These are phyloP conservation scores for Leptographium flavum DNA, from an alignment of 2,329 filamentous ascomycete genomes.

Conservation along the genomic window DNA sequence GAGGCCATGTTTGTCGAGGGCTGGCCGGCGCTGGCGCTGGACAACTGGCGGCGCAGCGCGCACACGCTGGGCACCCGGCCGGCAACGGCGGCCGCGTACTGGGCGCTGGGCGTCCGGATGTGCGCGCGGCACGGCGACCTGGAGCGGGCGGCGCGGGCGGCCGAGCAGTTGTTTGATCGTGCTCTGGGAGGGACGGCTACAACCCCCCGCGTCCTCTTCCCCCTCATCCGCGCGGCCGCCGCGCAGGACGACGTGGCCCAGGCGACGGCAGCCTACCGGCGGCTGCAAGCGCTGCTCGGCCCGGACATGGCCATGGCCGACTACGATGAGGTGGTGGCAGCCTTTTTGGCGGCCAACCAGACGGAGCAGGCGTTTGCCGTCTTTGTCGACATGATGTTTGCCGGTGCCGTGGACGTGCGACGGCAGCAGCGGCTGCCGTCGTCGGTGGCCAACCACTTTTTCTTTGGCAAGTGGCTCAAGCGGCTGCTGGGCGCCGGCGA, in stretches of 20 bases:
- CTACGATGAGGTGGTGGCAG: slow-evolving; percentile 60
- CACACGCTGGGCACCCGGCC: slow-evolving; percentile 33
- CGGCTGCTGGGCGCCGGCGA: slow-evolving; percentile 61
- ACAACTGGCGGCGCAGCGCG: slow-evolving; percentile 47
- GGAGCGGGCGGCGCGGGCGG: slow-evolving; percentile 42
- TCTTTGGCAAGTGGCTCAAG: slow-evolving; percentile 82
- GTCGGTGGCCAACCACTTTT: slow-evolving; percentile 62
- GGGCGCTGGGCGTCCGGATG: slow-evolving; percentile 53
- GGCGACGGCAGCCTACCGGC: slow-evolving; percentile 45
- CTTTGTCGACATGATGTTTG: slow-evolving; percentile 82
- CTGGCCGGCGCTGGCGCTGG: slow-evolving; percentile 42
- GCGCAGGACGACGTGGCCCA: slow-evolving; percentile 41
- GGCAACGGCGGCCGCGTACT: slow-evolving; percentile 38
- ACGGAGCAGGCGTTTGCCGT: slow-evolving; percentile 56
- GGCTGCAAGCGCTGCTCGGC: slow-evolving; percentile 46
- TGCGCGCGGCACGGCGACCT: slow-evolving; percentile 42
- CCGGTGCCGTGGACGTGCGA: slow-evolving; percentile 34
- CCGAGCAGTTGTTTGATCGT: slow-evolving; percentile 23
- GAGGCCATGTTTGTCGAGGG: slow-evolving; percentile 53
- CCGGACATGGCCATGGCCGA: slow-evolving; percentile 51
- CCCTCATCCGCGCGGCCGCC: slow-evolving; percentile 9
- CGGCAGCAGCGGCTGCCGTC: too few species aligned
- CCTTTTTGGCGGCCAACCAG: slow-evolving; percentile 53
- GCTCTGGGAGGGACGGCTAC: slow-evolving; percentile 24
- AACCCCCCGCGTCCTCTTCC: slow-evolving; percentile 8